Conservation (phyloP, 2,329 filamentous ascomycete species). For the Aureobasidium sp. region DNA sequence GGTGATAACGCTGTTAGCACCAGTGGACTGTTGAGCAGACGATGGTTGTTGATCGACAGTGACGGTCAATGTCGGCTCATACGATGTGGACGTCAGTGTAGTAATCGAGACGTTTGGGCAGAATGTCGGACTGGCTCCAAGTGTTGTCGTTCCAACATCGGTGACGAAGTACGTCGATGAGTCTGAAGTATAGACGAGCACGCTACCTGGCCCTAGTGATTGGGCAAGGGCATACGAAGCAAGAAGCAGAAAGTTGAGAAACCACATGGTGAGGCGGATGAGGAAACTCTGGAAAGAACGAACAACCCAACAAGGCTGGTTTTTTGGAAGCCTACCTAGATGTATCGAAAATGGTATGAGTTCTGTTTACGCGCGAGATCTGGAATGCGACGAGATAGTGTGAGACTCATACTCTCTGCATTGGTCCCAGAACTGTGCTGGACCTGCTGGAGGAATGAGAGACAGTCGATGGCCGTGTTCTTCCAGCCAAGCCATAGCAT, state of each 20-base stretch:
- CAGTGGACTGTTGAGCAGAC: neutral
- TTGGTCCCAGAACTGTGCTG: neutral
- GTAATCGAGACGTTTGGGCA: neutral
- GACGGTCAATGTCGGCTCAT: neutral
- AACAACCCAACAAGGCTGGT: neutral
- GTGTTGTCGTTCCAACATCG: neutral
- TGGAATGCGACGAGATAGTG: neutral
- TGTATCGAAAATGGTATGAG: no score
- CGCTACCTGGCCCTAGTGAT: neutral
- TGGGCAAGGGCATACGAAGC: neutral
- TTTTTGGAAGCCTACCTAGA: neutral
- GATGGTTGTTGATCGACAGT: neutral
- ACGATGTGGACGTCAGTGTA: neutral
- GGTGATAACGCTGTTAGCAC: neutral
- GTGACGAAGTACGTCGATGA: neutral
- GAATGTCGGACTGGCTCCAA: neutral
- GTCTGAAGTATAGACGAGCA: neutral
- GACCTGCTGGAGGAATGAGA: neutral
- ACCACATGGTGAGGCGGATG: neutral
- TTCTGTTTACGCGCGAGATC: neutral
- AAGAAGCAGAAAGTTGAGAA: neutral
- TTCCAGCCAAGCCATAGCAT: neutral
- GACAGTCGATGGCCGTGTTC: neutral
- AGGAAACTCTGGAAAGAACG: neutral
- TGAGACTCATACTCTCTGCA: neutral